Evolutionary conservation across 352 stramenopile genomes (phyloP), one percentile per base, ranked within the genome.

Genomic region (Blastocystis sp.): DNA sequence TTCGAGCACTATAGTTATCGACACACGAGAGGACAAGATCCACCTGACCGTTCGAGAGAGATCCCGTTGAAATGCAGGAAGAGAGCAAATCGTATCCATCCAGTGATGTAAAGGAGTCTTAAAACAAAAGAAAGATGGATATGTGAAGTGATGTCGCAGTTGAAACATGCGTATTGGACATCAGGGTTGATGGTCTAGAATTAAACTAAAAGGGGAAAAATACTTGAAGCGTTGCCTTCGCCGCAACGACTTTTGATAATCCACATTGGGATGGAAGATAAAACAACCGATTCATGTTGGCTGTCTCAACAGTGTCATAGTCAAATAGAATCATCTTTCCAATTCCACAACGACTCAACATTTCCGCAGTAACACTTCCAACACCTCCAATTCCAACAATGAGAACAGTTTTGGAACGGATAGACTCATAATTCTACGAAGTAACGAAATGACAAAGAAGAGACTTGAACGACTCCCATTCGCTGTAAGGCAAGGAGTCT

Each of bases 211-310:
- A 81, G 0, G 4, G 4, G 77, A 65, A 35, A 46, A 57, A 16
- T 21, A 89, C 91, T 90, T 94, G 90, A 46, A 95, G 89, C 11
- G 92, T 94, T 88, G 94, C 91, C 87, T 93, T 94, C 39, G 93
- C 92, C 0, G 93, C 93, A 7, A 92, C 92, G 0, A 92, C 94
- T 90, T 95, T 95, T 88, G 91, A 93, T 90, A 93, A 92, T 58
- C 92, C 92, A 0, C 91, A 92, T 86, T 95, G 92, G 80, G 94
- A 91, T 1, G 92, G 92, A 2, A 92, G 92, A 88, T 95, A 95
- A 90, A 95, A 95, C 42, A 95, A 89, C 43, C 93, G 92, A 88
- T 95, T 95, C 93, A 95, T 95, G 80, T 95, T 95, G 69, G 92
- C 93, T 73, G 95, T 90, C 89, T 95, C 93, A 61, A 95, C 93